Evolutionary conservation across 2,329 filamentous ascomycete genomes (phyloP).

Genomic region (Parastagonospora avenae): DNA sequence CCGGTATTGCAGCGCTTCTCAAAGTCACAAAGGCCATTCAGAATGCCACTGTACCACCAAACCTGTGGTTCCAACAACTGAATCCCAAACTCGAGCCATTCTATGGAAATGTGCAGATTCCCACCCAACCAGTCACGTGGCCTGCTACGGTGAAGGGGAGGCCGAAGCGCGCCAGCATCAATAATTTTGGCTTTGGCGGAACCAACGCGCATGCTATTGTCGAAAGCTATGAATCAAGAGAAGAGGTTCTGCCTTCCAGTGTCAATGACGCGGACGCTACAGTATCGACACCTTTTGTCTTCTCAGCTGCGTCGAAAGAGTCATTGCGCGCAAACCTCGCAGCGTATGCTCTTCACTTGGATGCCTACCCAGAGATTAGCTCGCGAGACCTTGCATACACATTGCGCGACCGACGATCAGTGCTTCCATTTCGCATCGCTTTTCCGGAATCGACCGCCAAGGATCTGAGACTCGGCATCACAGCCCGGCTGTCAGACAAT

Average conservation of each 20-base stretch:
- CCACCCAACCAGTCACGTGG: conserved; percentile 10
- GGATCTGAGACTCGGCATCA: too few species aligned
- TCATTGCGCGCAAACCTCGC: not conserved
- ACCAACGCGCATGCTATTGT: conserved; percentile 32
- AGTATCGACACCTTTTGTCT: not conserved
- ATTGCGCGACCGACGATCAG: not conserved
- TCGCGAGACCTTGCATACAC: not conserved
- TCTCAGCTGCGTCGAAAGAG: not conserved
- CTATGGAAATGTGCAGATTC: conserved; percentile 14
- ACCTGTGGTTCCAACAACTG: conserved; percentile 40
- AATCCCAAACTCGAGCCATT: conserved; percentile 35
- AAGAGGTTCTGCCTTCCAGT: not conserved
- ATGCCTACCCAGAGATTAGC: not conserved
- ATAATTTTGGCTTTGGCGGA: conserved; percentile 33
- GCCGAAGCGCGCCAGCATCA: conserved; percentile 3
- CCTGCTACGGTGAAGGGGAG: conserved; percentile 20
- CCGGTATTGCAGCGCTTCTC: conserved; percentile 46
- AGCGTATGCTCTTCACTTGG: not conserved
- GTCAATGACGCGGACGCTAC: not conserved
- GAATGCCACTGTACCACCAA: conserved; percentile 38
- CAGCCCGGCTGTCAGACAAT: not conserved
- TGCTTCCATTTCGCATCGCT: not conserved
- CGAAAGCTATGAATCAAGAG: conserved; percentile 13
- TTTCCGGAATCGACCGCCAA: too few species aligned
- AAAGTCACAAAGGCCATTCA: conserved; percentile 42